These are phyloP conservation scores for Calcarisporium arbuscula DNA, from an alignment of 2,329 filamentous ascomycete genomes.

Conservation along the genomic window DNA sequence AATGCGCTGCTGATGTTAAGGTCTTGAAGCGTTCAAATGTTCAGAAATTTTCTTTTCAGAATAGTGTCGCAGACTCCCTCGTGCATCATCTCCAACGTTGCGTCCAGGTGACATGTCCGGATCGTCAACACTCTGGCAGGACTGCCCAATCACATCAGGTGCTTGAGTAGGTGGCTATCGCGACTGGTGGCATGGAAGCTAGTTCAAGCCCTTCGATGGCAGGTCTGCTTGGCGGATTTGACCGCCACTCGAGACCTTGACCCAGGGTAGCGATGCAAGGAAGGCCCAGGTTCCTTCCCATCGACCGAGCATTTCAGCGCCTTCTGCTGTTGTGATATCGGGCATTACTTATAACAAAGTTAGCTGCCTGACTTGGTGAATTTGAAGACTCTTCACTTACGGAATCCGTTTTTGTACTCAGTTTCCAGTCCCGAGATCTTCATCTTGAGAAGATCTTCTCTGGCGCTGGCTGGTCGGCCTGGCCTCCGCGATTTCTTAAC, in stretches of 20 bases:
- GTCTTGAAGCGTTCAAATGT: too few relatives aligned
- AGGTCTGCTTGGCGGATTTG: conserved; percentile 65
- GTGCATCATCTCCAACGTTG: too few relatives aligned
- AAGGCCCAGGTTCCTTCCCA: conserved; percentile 86
- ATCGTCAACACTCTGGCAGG: too few relatives aligned
- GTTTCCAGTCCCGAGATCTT: conserved; percentile 65
- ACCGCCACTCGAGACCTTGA: conserved; percentile 64
- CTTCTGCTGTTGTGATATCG: conserved; percentile 63
- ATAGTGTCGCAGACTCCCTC: too few relatives aligned
- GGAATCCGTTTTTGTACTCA: conserved; percentile 79
- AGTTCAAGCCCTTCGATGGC: conserved; percentile 50
- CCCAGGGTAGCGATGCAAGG: conserved; percentile 69
- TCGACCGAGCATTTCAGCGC: conserved; percentile 55
- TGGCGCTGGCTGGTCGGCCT: conserved; percentile 70
- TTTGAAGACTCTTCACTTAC: conserved; percentile 37
- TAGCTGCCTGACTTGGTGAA: conserved; percentile 2
- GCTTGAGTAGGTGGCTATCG: conserved; percentile 1
- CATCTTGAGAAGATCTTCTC: conserved; percentile 70
- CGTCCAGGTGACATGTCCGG: too few relatives aligned
- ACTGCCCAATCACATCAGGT: background rate
- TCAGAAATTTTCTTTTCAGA: too few relatives aligned
- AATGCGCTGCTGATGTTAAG: too few relatives aligned
- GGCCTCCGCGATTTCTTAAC: conserved; percentile 65
- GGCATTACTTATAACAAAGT: conserved; percentile 53
- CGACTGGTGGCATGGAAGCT: too few relatives aligned